Base-by-base conservation (phyloP, 306 rosid species). In the Acmispon strigosus region DNA sequence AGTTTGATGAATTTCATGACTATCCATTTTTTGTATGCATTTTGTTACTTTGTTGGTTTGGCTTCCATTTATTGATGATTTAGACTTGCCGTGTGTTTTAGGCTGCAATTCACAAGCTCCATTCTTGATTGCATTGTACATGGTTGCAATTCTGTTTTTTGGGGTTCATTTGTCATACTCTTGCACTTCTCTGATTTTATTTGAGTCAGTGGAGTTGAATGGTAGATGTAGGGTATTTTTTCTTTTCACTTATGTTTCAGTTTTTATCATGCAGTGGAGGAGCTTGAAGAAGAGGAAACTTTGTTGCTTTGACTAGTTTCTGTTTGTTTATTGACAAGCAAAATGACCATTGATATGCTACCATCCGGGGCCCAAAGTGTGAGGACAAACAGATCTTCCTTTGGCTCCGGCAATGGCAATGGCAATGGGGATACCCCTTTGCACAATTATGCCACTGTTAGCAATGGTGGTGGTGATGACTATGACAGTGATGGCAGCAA, bases 401-500 rank as follows among this genome's bases (percentile, higher is more conserved):
- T 85, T 74, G 73, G 83, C 83, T 85, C 96, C 42, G 76, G 86
- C 84, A 86, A 76, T 45, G 76, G 86, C 84, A 86, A 76, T 79
- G 91, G 82, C 66, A 74, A 62, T 68, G 96, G 58, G 77, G 86
- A 72, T 65, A 68, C 89, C 58, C 80, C 89, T 41, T 20, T 82
- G 11, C 85, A 86, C 67, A 78, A 56, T 64, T 76, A 76, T 75
- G 72, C 84, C 62, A 20, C 84, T 32, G 73, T 61, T 56, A 77
- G 78, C 37, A 83, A 84, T 81, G 88, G 83, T 42, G 90, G 87
- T 73, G 96, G 83, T 42, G 90, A 89, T 73, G 96, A 62, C n/a
- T 88, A 90, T 51, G 96, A 84, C 52, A 89, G 93, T 32, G 92
- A 83, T 47, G 79, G 74, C 76, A 83, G 89, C 73, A 90, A 79